A percentile compares a stretch with the other conserved stretches of the same genome.
Conservation (phyloP, 495 filamentous ascomycete genomes). For the Barbatosphaeria neglecta region DNA sequence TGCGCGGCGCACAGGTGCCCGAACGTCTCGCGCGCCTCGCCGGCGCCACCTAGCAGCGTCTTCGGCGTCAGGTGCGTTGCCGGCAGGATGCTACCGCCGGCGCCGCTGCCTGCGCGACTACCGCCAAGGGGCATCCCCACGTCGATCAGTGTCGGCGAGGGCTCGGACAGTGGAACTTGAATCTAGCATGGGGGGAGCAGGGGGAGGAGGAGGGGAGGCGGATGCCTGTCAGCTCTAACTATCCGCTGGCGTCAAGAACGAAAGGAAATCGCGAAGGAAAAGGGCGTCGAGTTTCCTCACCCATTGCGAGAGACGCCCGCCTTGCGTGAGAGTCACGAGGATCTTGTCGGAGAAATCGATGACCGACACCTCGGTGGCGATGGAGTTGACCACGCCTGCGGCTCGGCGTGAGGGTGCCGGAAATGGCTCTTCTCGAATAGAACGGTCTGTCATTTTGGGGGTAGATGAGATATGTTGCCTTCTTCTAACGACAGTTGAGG, state of each 20-base stretch:
- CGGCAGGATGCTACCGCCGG: constrained; percentile 52
- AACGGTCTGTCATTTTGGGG: constrained; percentile 10
- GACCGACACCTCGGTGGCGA: constrained; percentile 58
- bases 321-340: constrained; percentile 77
- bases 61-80: constrained; percentile 72
- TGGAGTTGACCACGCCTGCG: constrained; percentile 50
- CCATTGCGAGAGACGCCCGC: constrained; percentile 84
- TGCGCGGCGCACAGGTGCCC: constrained; percentile 84
- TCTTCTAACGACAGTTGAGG: no score
- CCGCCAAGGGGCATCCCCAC: constrained; percentile 44
- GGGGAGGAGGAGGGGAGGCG: not conserved
- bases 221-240: not conserved
- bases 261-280: no score
- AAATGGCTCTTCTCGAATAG: constrained; percentile 40
- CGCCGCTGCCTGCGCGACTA: constrained; percentile 33
- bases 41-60: constrained; percentile 77
- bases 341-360: constrained; percentile 84
- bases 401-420: constrained; percentile 64
- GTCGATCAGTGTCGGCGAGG: constrained; percentile 46
- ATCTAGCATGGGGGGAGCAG: constrained; percentile 38
- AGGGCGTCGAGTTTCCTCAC: constrained; percentile 46
- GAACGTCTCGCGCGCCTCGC: constrained; percentile 64
- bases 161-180: constrained; percentile 70
- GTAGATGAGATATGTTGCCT: not conserved
- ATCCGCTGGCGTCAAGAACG: no score